Evolutionary conservation across 1,139 yeast species (phyloP), one percentile per base, ranked within the genome.

Genomic region (Saccharomyces hybrid): DNA sequence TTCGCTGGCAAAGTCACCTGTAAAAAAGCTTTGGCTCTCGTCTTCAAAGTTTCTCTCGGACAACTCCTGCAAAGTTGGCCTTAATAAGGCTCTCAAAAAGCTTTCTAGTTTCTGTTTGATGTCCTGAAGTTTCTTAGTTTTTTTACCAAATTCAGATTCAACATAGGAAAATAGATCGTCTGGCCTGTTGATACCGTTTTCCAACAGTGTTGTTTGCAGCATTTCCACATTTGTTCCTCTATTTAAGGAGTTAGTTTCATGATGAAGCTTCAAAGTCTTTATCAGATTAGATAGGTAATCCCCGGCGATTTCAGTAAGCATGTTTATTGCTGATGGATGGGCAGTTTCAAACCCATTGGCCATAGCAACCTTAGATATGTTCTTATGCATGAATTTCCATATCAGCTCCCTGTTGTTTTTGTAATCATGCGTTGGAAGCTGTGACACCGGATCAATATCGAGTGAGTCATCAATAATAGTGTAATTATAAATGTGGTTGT

Each of bases 1-100:
- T 59, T 90, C 96, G 64, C 82, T 86, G 1, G 96, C 85, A 67
- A 93, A 95, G 64, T 90, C 97, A 56, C 99, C 99, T 23, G 95
- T 88, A 62, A 91, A 74, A 65, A 91, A 93, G 68, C 91, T 96
- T 59, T 93, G 98, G 67, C 96, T 87, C 64, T 90, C 88, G 65
- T 93, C 99, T 47, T 76, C 83, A 69, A 93, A 93, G 61, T 85
- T 86, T 55, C 81, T 78, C 65, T 91, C 98, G 54, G 80, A 85
- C 59, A 84, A 76, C 58, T 87, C 93, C 55, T 78, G 79, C 54
- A 88, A 76, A 1, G 93, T 85, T 1, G 99, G 99, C 56, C 96
- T 78, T 55, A 93, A 75, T 55, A 91, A 73, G 48, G 88, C 96
- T 57, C 85, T 87, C 60, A 93, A 75, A 67, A 90, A 88, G 49